Conservation (phyloP, 257 asterid genomes). For the Thymus mandschuricus region DNA sequence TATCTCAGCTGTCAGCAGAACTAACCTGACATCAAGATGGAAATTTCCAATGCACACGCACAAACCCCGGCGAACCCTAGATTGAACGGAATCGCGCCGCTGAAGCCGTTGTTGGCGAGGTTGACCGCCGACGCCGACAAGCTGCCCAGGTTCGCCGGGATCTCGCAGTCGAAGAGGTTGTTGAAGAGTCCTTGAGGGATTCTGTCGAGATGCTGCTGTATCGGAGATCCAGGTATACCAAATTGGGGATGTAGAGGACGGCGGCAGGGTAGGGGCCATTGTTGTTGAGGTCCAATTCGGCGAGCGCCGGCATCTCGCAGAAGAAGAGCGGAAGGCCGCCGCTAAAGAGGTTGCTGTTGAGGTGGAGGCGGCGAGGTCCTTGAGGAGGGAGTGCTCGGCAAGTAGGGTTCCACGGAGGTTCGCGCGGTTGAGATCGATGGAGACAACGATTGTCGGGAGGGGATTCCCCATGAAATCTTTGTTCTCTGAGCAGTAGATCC, state of each 20-base stretch:
- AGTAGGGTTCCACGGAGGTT: slow-evolving; percentile 66
- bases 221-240: slow-evolving; percentile 76
- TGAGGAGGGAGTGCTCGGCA: slow-evolving; percentile 50
- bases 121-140: slow-evolving; percentile 88
- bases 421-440: slow-evolving; percentile 86
- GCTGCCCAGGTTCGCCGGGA: slow-evolving; percentile 73
- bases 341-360: slow-evolving; percentile 70
- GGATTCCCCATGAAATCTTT: slow-evolving; percentile 59
- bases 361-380: slow-evolving; percentile 63
- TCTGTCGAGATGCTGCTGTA: slow-evolving; percentile 70
- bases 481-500: slow-evolving; percentile 63
- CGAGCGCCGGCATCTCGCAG: slow-evolving; percentile 38
- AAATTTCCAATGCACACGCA: no score
- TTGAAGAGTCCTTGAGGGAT: slow-evolving; percentile 73
- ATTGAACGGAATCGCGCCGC: slow-evolving; percentile 72
- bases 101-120: slow-evolving; percentile 70
- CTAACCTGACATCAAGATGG: no score
- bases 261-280: slow-evolving; percentile 72
- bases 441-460: slow-evolving; percentile 46
- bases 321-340: slow-evolving; percentile 64
- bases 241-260: slow-evolving; percentile 55
- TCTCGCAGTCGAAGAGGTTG: slow-evolving; percentile 60
- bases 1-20: no score
- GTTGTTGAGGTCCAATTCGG: slow-evolving; percentile 88
- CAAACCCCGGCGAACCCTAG: slow-evolving; percentile 67